Evolutionary conservation across 2,329 filamentous ascomycete species (phyloP), one percentile per base, ranked within the genome.

Genomic region (Aureobasidium subglaciale): DNA sequence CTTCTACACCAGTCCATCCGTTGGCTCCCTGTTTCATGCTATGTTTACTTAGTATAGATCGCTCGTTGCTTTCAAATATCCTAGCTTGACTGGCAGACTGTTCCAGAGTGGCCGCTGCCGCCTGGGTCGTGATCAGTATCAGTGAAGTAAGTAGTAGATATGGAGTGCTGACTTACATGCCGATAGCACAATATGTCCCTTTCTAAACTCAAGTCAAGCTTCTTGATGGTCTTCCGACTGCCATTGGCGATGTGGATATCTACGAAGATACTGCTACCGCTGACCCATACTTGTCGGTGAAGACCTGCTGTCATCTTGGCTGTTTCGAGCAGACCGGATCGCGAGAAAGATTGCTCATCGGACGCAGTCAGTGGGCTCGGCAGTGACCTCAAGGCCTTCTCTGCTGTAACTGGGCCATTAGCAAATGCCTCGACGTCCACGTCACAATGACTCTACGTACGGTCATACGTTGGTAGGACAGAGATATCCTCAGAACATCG

Each of bases 221-320:
- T 76, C 59, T 72, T 78, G 55, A 80, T 68, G 0, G 63, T 65
- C 61, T 77, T 80, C 29, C 71, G 71, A 58, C 72, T 78, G 38
- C 72, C 73, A 62, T 81, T 81, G 37, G 68, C 67, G 34, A 80
- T 68, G 55, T 79, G 75, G 3, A 80, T 70, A 59, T 81, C 78
- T 15, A 78, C 74, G 58, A 80, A 81, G 30, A 81, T 75, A 60
- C 70, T 76, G 20, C 76, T 77, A 15, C 78, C 78, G 60, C 77
- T 80, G 54, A 81, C 76, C 78, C 78, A 81, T 25, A 79, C 78
- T 64, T 81, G 78, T n/a, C 78, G 73, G 63, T 81, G 78, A 8
- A 81, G 62, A 6, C 77, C 77, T 25, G 78, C 78, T 18, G 77
- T 80, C 16, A 80, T 63, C 54, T 70, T 71, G 22, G 80, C 65